phyloP scores from a whole-genome alignment of 2,329 filamentous ascomycete species.

The Pezicula carpinea region DNA sequence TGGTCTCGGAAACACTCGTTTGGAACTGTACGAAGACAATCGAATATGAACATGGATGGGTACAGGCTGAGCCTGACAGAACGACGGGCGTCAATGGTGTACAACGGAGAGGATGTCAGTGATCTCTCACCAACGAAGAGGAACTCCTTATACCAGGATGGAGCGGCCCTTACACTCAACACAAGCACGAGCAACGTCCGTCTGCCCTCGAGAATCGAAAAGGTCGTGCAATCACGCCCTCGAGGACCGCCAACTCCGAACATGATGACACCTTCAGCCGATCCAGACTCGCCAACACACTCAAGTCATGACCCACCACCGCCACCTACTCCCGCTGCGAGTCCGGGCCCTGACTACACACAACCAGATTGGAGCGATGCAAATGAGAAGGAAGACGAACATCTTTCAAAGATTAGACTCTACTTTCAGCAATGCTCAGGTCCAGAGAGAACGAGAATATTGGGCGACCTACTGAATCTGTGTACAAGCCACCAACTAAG shows the following conservation, averaged over 20 bases:
- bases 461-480: conserved; percentile 85
- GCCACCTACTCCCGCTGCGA: conserved; percentile 61
- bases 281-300: conserved; percentile 45
- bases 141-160: conserved; percentile 4
- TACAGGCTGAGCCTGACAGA: conserved; percentile 55
- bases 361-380: conserved; percentile 72
- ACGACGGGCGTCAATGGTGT: conserved; percentile 52
- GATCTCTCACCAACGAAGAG: conserved; percentile 24
- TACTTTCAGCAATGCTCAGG: conserved; percentile 76
- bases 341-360: conserved; percentile 55
- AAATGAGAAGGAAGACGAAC: conserved; percentile 76
- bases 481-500: conserved; percentile 94
- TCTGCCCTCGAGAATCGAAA: conserved; percentile 42
- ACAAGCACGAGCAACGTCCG: conserved; percentile 34
- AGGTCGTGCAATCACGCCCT: conserved; percentile 46
- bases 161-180: conserved; percentile 41
- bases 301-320: conserved; percentile 46
- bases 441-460: conserved; percentile 70
- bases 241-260: conserved; percentile 62
- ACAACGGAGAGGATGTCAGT: conserved; percentile 42
- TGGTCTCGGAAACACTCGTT: background rate
- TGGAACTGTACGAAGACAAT: background rate
- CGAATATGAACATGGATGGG: conserved; percentile 20
- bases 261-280: conserved; percentile 59
- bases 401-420: conserved; percentile 72